Base-by-base conservation (phyloP, 495 filamentous ascomycete species). In the Copromyces sp. region DNA sequence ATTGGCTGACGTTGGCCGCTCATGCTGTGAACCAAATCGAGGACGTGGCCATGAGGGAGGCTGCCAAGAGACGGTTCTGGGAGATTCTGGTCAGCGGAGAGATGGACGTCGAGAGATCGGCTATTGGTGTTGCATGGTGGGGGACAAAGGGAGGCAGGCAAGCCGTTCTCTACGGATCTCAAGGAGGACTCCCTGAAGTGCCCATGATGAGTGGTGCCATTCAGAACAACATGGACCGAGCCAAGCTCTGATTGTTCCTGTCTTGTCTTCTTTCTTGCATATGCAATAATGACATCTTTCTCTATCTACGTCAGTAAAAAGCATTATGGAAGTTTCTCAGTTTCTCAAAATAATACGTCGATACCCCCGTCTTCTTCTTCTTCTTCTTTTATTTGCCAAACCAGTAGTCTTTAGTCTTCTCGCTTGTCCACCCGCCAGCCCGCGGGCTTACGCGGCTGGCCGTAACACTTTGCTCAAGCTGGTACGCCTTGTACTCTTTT, bases 81-180 rank as follows among this genome's bases (percentile, higher is more conserved):
- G 89, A 97, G 69, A 86, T 93, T 2, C 73, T 98, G 53, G 90
- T 90, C 35, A 88, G 86, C 73, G 94, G 95, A 9, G 94, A 98
- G 82, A 95, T 98, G 90, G 94, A 98, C 82, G 89, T 97, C 68
- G 92, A 97, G 76, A 85, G 93, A 37, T 90, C 92, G 11, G 89
- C 91, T 68, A 84, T 92, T 65, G 95, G 90, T 72, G 91, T 96
- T 38, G 88, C 89, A 14, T 99, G 95, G 95, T 99, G 95, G 95
- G 83, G 83, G 9, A 84, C 80, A 5, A 77, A 78, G 59, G 84
- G 84, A 0, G 84, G 84, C 2, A 73, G 81, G 39, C 78, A 84
- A 72, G 78, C 81, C 40, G 79, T 85, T 5, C 68, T 83, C 59
- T 79, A 73, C 14, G 77, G 73, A 37, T 71, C 70, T 70, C 45